Evolutionary conservation across 257 asterid species (phyloP).

Genomic region (Capsicum chinense): DNA sequence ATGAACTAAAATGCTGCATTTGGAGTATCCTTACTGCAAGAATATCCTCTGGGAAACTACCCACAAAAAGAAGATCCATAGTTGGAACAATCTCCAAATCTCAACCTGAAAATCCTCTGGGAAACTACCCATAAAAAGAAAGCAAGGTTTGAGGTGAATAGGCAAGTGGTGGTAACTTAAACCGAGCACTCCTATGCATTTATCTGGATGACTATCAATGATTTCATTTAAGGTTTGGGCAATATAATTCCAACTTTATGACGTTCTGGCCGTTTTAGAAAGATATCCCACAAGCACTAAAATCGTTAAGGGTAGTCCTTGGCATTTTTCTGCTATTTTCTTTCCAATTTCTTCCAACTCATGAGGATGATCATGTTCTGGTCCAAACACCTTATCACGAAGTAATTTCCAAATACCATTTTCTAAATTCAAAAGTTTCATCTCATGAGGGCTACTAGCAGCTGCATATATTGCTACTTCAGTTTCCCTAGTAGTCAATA

Average conservation of each 20-base stretch:
- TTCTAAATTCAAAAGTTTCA: background rate
- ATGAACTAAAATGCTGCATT: no score
- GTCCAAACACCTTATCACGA: constrained; percentile 16
- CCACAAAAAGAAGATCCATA: constrained; percentile 1
- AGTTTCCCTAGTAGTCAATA: constrained; percentile 24
- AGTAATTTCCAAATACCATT: constrained; percentile 27
- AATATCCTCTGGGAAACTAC: no score
- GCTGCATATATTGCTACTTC: background rate
- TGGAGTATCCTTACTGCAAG: no score
- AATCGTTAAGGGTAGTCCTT: constrained; percentile 30
- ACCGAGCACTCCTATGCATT: background rate
- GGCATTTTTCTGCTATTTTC: constrained; percentile 19
- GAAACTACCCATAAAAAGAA: background rate
- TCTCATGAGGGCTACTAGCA: background rate
- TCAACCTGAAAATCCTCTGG: background rate
- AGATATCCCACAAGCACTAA: constrained; percentile 20
- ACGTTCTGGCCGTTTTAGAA: background rate
- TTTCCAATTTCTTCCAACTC: constrained; percentile 1
- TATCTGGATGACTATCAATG: background rate
- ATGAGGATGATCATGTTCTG: background rate
- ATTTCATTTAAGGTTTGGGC: background rate
- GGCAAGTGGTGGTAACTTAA: constrained; percentile 28
- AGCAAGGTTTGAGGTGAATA: constrained; percentile 1
- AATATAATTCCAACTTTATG: background rate
- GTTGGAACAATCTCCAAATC: background rate